Base-by-base conservation (phyloP, 108 stramenopile genomes). In the Cyclotella sp. region DNA sequence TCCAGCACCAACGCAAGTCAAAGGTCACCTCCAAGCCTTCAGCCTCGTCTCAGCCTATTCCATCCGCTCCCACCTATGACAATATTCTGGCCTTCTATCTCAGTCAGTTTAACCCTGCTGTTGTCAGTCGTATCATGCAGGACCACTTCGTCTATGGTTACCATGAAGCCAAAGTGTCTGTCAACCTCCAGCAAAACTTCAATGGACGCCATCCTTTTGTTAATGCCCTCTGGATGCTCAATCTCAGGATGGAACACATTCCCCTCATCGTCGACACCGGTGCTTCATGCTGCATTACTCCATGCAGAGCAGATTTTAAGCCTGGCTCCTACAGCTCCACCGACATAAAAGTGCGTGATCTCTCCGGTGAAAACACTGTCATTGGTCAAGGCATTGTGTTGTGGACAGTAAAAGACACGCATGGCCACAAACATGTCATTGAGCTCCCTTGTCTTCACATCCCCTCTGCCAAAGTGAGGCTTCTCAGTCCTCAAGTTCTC, bases 401-500 rank as follows among this genome's bases (percentile, higher is more conserved):
- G 6, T 75, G 74, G 74, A n/a, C n/a, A n/a, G n/a, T n/a, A n/a
- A n/a, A n/a, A n/a, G n/a, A n/a, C n/a, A n/a, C n/a, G n/a, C n/a
- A 18, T 41, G 63, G 63, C 1, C 21, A 55, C 10, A 21, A 14
- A 21, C n/a, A 34, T 29, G 10, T n/a, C 1, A 18, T 75, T 19
- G 55, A 75, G 51, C 12, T 68, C 12, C 43, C 43, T 26, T 46
- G 55, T 4, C 44, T 47, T 24, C 74, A 67, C 53, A 67, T 75
- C 19, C 64, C 65, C 21, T n/a, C 28, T 6, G 65, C 52, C 9
- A 57, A 67, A 28, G 64, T 75, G 14, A 29, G 49, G 27, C 63
- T 68, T 14, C 18, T 73, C 12, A 75, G 65, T 34, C 74, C 65
- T 58, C 74, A 53, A 66, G 71, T 61, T 79, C 71, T 40, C 72